Conservation (phyloP, 2,329 filamentous ascomycete species). For the Sphaerulina populicola region DNA sequence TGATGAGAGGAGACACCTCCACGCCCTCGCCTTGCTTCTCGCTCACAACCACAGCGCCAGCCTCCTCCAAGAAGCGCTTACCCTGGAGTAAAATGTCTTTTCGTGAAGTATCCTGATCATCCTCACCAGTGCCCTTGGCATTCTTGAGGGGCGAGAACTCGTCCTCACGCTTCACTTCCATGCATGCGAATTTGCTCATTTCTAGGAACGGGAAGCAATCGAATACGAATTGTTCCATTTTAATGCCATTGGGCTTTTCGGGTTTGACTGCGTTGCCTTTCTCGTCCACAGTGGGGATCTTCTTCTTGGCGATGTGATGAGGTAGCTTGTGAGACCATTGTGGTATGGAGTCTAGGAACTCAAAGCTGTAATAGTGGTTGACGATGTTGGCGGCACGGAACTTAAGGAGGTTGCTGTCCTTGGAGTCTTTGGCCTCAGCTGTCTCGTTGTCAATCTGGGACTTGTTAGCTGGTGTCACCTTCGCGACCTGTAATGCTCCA, state of each 20-base stretch:
- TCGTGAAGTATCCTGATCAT: conserved; percentile 89
- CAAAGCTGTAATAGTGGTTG: conserved; percentile 98
- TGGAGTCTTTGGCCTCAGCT: conserved; percentile 70
- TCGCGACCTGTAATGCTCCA: conserved; percentile 4
- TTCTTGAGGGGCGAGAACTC: conserved; percentile 99
- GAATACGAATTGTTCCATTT: conserved; percentile 98
- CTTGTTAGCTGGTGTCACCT: neutral
- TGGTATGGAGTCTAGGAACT: conserved; percentile 84
- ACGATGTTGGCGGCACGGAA: conserved; percentile 99
- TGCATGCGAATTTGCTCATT: conserved; percentile 82
- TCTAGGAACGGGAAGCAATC: conserved; percentile 89
- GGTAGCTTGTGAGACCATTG: conserved; percentile 77
- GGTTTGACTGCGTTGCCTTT: conserved; percentile 78
- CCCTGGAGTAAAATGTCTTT: conserved; percentile 85
- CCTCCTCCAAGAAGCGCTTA: conserved; percentile 71
- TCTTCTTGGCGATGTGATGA: conserved; percentile 95
- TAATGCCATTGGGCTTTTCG: conserved; percentile 93
- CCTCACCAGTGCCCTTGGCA: conserved; percentile 71
- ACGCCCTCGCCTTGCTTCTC: conserved; percentile 58
- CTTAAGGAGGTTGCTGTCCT: conserved; percentile 73
- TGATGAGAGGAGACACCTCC: conserved; percentile 85
- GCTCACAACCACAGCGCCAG: conserved; percentile 65
- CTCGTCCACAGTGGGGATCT: conserved; percentile 77
- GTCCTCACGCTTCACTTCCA: conserved; percentile 93
- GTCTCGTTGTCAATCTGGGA: conserved; percentile 4